Percentiles rank a stretch among this genome's conserved stretches.
These are phyloP conservation scores for Starmerella riodocensis DNA, from an alignment of 805 yeast species.

Conservation along the genomic window DNA sequence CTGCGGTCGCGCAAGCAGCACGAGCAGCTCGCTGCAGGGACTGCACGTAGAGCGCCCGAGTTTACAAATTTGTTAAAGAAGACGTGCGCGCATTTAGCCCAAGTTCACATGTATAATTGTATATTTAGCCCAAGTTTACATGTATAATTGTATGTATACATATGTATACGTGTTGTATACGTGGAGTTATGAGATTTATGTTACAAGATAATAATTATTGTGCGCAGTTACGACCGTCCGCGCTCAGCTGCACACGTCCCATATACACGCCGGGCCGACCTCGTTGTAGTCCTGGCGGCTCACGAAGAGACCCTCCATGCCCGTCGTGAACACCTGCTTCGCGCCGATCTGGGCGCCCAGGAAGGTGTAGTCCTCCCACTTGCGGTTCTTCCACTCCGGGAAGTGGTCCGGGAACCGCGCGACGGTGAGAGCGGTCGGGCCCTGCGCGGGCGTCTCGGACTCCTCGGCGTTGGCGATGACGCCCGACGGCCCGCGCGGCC, in stretches of 20 bases:
- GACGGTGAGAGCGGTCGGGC: slow-evolving; percentile 59
- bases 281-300: slow-evolving; percentile 60
- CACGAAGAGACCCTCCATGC: slow-evolving; percentile 49
- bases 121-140: too few relatives aligned
- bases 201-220: too few relatives aligned
- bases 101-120: too few relatives aligned
- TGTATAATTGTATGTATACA: too few relatives aligned
- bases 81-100: too few relatives aligned
- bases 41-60: too few relatives aligned
- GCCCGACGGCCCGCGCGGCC: slow-evolving; percentile 18
- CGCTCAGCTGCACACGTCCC: slow-evolving; percentile 42
- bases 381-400: slow-evolving; percentile 79
- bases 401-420: slow-evolving; percentile 80
- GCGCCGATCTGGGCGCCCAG: slow-evolving; percentile 81
- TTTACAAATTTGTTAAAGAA: too few relatives aligned
- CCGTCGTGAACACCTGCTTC: slow-evolving; percentile 64
- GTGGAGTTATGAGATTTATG: too few relatives aligned
- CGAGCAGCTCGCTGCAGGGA: too few relatives aligned
- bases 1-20: too few relatives aligned
- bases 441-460: slow-evolving; percentile 39
- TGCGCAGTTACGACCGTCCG: too few relatives aligned
- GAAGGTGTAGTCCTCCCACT: slow-evolving; percentile 64
- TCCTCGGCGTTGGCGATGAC: slow-evolving; percentile 17
- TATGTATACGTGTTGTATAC: too few relatives aligned
- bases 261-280: slow-evolving; percentile 67